Conservation (phyloP, 225 moss, liverwort and hornwort species). For the Polytrichum commune region DNA sequence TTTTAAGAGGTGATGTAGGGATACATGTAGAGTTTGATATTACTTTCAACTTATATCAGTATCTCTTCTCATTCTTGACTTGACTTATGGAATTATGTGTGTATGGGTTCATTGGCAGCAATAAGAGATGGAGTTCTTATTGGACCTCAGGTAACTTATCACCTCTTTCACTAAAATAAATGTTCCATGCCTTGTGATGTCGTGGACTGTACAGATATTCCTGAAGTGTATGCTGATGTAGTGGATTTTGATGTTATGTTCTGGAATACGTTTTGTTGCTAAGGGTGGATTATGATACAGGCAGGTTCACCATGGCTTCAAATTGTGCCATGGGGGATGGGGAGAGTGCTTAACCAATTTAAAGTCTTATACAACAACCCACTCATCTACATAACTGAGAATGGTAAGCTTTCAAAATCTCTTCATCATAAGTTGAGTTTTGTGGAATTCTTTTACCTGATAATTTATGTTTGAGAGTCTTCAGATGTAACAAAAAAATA, state of each 20-base stretch:
- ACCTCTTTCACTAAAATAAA: background rate
- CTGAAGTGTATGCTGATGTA: too few relatives aligned
- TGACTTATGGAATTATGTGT: background rate
- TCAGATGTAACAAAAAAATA: too few relatives aligned
- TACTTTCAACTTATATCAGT: too few relatives aligned
- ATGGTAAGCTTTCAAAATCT: slow-evolving; percentile 25
- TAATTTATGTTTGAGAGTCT: too few relatives aligned
- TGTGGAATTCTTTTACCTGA: too few relatives aligned
- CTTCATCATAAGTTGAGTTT: background rate
- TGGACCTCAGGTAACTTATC: slow-evolving; percentile 30
- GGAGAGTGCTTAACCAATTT: slow-evolving; percentile 38
- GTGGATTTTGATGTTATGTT: too few relatives aligned
- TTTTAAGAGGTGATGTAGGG: too few relatives aligned
- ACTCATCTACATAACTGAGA: slow-evolving; percentile 58
- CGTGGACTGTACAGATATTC: too few relatives aligned
- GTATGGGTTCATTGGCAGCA: slow-evolving; percentile 17
- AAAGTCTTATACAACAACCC: slow-evolving; percentile 49
- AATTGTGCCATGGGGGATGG: slow-evolving; percentile 58
- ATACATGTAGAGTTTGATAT: too few relatives aligned
- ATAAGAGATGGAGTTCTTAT: slow-evolving; percentile 35
- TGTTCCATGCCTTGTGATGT: too few relatives aligned
- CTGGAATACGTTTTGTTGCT: too few relatives aligned
- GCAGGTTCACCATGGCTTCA: slow-evolving; percentile 45
- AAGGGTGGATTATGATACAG: slow-evolving; percentile 17
- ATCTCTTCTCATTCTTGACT: background rate